These are phyloP conservation scores for Lentinula raphanica DNA, from an alignment of 768 basidiomycete species.

Conservation along the genomic window DNA sequence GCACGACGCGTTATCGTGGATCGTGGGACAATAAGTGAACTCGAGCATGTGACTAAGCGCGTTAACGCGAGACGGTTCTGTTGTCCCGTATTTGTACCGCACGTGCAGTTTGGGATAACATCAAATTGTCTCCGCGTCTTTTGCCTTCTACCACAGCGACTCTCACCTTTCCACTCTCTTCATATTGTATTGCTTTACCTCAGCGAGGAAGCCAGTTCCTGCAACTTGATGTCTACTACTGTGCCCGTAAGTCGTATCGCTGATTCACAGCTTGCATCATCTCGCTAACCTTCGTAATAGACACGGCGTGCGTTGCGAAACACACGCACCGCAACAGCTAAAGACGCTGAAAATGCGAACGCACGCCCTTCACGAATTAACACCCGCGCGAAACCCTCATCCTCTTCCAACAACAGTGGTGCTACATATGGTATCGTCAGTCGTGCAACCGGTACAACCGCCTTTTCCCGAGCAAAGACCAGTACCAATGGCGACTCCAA, in stretches of 20 bases:
- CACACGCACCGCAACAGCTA: slow-evolving; percentile 45
- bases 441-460: slow-evolving; percentile 30
- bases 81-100: slow-evolving; percentile 1
- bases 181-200: neutral
- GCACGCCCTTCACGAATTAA: slow-evolving; percentile 55
- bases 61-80: neutral
- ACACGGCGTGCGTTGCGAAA: slow-evolving; percentile 61
- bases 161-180: slow-evolving; percentile 1
- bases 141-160: neutral
- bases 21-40: neutral
- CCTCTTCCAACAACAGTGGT: slow-evolving; percentile 29
- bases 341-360: slow-evolving; percentile 67
- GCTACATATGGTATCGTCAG: slow-evolving; percentile 30
- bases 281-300: slow-evolving; percentile 26
- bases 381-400: slow-evolving; percentile 56
- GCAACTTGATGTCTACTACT: slow-evolving; percentile 2
- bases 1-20: neutral
- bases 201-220: slow-evolving; percentile 1
- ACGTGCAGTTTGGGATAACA: slow-evolving; percentile 4
- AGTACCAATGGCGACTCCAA: slow-evolving; percentile 36
- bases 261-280: neutral
- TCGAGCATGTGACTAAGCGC: neutral
- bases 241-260: neutral
- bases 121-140: neutral
- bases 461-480: slow-evolving; percentile 32